Evolutionary conservation across 202 grass and related monocot species (phyloP), one percentile per base, ranked within the genome.

Genomic region (Alloteropsis angusta): DNA sequence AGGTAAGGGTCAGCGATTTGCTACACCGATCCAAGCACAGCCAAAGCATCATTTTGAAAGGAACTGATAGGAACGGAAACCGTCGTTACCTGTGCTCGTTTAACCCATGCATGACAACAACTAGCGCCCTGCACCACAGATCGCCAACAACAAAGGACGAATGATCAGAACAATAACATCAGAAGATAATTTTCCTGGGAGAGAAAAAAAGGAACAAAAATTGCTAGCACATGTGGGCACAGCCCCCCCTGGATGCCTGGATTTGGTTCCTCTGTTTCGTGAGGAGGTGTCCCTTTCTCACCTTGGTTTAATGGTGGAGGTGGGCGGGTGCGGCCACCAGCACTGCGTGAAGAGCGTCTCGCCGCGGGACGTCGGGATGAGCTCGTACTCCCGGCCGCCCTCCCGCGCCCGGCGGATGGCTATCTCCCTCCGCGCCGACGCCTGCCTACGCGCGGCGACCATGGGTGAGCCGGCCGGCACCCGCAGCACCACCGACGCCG

Each of bases 81-180:
- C 7, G 22, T 36, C 9, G 65, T 59, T 83, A 98, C 95, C 95
- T 95, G 77, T 98, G 95, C 76, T 98, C 95, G 79, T 98, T 98
- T 72, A 98, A 64, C 21, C 92, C 95, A 67, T 98, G 95, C 85
- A 98, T 85, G 77, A 98, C 84, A 41, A 95, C 67, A 66, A 98
- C 67, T 1, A 98, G 60, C 42, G 87, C 95, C 89, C 95, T 97
- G 83, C 47, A 57, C 66, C 48, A 83, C 38, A 44, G 30, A 79
- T 83, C 82, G 18, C 15, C 64, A 56, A 49, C 48, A 73, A 57
- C 9, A 48, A 58, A 77, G n/a, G 16, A 73, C 78, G 23, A 82
- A 47, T 22, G 11, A 14, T 82, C 53, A 82, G 26, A 22, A 44
- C 34, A 19, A 49, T 23, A 44, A 18, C 11, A 77, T 21, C 79